Evolutionary conservation across 805 yeast species (phyloP).

Genomic region (Ogataea nakhonphanomensis): DNA sequence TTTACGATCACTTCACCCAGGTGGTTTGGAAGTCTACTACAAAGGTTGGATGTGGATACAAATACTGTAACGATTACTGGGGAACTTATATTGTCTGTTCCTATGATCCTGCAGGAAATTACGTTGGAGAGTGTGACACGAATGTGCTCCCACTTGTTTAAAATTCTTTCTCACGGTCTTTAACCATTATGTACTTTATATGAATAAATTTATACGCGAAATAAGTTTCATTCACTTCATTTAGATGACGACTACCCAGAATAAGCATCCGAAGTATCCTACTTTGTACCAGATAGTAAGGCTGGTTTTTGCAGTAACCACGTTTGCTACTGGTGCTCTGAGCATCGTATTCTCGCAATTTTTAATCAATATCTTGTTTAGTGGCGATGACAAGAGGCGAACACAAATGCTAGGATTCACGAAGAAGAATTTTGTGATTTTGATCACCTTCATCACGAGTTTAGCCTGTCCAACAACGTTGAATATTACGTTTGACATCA

Average conservation of each 20-base stretch:
- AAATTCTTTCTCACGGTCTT: neutral
- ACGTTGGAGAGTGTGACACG: slow-evolving; percentile 40
- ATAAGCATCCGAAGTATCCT: neutral
- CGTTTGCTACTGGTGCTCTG: slow-evolving; percentile 37
- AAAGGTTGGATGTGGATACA: slow-evolving; percentile 64
- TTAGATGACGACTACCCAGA: neutral
- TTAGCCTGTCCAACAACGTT: slow-evolving; percentile 52
- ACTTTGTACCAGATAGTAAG: slow-evolving; percentile 24
- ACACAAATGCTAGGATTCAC: slow-evolving; percentile 49
- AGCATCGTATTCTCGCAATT: slow-evolving; percentile 48
- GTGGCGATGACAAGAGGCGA: slow-evolving; percentile 31
- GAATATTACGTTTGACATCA: slow-evolving; percentile 39
- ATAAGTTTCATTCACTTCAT: neutral
- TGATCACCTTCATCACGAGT: slow-evolving; percentile 50
- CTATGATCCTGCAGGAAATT: slow-evolving; percentile 77
- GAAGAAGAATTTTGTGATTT: slow-evolving; percentile 53
- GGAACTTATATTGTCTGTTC: slow-evolving; percentile 68
- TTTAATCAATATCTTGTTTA: slow-evolving; percentile 34
- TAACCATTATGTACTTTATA: neutral
- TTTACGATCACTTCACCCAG: slow-evolving; percentile 68
- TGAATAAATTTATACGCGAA: neutral
- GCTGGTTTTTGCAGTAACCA: slow-evolving; percentile 21
- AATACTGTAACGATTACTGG: slow-evolving; percentile 45
- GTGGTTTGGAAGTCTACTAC: slow-evolving; percentile 63
- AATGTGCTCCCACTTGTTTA: slow-evolving; percentile 32